Evolutionary conservation across 768 basidiomycete species (phyloP).

Genomic region (Roridomyces roridus): DNA sequence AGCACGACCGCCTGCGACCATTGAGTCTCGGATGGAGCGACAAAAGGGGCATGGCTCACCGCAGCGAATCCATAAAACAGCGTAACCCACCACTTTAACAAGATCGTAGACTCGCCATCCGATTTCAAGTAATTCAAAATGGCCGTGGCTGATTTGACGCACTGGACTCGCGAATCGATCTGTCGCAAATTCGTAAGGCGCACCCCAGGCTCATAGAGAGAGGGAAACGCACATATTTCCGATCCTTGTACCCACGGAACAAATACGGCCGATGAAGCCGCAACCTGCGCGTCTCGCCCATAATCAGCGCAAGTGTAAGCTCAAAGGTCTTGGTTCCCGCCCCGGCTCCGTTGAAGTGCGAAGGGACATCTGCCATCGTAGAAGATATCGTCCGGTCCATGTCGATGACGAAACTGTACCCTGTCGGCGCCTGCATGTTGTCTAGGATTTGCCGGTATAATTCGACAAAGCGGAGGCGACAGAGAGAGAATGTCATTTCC

Average conservation of each 20-base stretch:
- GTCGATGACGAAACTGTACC: constrained; percentile 29
- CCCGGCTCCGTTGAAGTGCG: constrained; percentile 14
- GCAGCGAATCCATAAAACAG: constrained; percentile 33
- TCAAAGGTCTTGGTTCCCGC: constrained; percentile 25
- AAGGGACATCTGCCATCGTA: constrained; percentile 22
- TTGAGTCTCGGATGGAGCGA: neutral
- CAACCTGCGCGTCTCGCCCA: constrained; percentile 32
- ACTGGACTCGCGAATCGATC: constrained; percentile 31
- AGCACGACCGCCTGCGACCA: constrained; percentile 29
- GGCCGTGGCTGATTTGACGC: constrained; percentile 29
- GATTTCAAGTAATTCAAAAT: constrained; percentile 30
- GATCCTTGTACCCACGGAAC: constrained; percentile 31
- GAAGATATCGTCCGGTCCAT: constrained; percentile 29
- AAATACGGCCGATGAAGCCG: constrained; percentile 32
- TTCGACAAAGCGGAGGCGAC: constrained; percentile 28
- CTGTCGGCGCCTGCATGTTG: constrained; percentile 30
- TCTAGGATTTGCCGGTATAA: constrained; percentile 31
- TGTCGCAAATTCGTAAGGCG: neutral
- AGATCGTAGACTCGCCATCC: constrained; percentile 21
- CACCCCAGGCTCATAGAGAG: too few species aligned
- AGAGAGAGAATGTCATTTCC: constrained; percentile 33
- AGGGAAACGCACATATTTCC: constrained; percentile 27
- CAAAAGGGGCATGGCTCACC: too few species aligned
- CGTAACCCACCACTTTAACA: constrained; percentile 32
- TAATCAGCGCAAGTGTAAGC: constrained; percentile 30